Evolutionary conservation across 768 basidiomycete genomes (phyloP).

Genomic region (Pleurotus djamor): DNA sequence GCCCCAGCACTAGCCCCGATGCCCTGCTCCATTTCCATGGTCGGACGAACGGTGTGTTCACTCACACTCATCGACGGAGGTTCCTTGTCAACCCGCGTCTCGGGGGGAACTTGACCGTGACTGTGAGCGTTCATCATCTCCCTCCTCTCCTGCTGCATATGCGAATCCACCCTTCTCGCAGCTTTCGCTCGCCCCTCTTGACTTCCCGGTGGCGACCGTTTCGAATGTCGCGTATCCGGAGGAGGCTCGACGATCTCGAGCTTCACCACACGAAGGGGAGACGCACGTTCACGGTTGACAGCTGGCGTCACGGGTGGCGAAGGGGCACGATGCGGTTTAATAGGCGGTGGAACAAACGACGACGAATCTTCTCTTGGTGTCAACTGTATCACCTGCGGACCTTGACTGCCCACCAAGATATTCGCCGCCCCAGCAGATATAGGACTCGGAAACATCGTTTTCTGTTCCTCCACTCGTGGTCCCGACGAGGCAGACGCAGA

Average conservation of each 20-base stretch:
- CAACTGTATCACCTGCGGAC: conserved; percentile 1
- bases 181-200: conserved; percentile 42
- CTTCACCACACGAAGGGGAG: conserved; percentile 4
- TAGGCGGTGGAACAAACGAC: neutral
- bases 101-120: too few species aligned
- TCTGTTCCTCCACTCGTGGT: neutral
- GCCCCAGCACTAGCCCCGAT: too few species aligned
- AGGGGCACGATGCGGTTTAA: neutral
- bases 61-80: too few species aligned
- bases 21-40: too few species aligned
- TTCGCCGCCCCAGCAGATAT: conserved; percentile 2
- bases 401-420: neutral
- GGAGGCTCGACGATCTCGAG: conserved; percentile 2
- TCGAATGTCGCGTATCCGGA: conserved; percentile 5
- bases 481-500: neutral
- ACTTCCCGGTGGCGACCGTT: conserved; percentile 51
- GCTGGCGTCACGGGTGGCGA: neutral
- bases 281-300: neutral
- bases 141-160: neutral
- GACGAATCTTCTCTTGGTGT: conserved; percentile 1
- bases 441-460: neutral
- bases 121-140: neutral
- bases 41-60: too few species aligned
- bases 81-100: too few species aligned
- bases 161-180: conserved; percentile 36